Evolutionary conservation across 352 stramenopile genomes (phyloP).

Genomic region (Globisporangium megalacanthum): DNA sequence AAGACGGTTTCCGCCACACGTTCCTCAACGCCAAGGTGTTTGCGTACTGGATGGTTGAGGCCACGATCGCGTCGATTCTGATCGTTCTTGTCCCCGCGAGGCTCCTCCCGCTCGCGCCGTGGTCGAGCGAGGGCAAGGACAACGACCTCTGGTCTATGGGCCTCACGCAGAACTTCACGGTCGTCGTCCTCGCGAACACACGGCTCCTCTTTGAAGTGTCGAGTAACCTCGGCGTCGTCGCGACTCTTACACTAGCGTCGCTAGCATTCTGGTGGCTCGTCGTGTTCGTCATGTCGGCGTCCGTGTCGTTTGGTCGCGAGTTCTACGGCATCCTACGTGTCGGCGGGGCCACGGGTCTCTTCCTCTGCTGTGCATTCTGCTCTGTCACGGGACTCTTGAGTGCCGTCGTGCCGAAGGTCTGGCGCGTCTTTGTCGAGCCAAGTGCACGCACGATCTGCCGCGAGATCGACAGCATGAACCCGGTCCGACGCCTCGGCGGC

Average conservation of each 20-base stretch:
- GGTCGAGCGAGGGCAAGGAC: conserved; percentile 42
- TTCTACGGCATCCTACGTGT: conserved; percentile 55
- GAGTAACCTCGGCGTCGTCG: conserved; percentile 17
- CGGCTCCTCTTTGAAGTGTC: conserved; percentile 48
- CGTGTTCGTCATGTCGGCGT: conserved; percentile 39
- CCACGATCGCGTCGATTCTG: conserved; percentile 36
- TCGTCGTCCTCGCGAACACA: conserved; percentile 51
- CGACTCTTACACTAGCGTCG: conserved; percentile 28
- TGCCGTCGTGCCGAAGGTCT: conserved; percentile 26
- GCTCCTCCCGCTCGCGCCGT: conserved; percentile 35
- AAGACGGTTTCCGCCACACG: conserved; percentile 37
- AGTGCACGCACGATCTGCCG: conserved; percentile 41
- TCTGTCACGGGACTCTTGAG: conserved; percentile 21
- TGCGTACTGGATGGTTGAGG: conserved; percentile 54
- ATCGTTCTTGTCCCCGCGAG: conserved; percentile 41
- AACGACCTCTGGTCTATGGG: conserved; percentile 67
- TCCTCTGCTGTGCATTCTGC: conserved; percentile 31
- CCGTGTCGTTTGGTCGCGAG: conserved; percentile 47
- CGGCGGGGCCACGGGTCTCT: conserved; percentile 32
- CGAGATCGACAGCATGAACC: conserved; percentile 34
- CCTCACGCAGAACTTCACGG: conserved; percentile 55
- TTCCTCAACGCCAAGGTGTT: conserved; percentile 52
- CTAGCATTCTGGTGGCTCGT: conserved; percentile 46
- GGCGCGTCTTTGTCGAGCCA: conserved; percentile 30
- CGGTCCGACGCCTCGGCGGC: conserved; percentile 15